Conservation (phyloP, 768 basidiomycete species). For the Tephrocybe sp. region DNA sequence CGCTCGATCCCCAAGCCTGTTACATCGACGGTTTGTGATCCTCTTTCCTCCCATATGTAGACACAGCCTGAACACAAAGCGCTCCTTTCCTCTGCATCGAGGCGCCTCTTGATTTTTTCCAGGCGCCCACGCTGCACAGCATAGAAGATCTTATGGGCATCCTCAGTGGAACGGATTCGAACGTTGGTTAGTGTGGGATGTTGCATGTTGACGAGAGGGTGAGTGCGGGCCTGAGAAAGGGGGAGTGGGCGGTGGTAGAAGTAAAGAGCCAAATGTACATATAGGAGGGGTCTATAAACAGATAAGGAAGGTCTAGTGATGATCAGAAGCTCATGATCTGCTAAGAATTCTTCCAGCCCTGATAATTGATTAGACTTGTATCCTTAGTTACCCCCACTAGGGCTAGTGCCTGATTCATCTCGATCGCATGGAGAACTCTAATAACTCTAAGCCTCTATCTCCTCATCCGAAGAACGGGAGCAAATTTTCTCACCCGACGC, state of each 20-base stretch:
- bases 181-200: conserved; percentile 70
- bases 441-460: conserved; percentile 56
- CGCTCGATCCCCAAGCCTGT: conserved; percentile 84
- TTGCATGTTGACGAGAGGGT: conserved; percentile 38
- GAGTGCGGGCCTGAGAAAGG: not conserved
- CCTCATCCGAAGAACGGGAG: no score
- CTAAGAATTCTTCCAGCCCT: conserved; percentile 7
- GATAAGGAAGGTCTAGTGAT: not conserved
- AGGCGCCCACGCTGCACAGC: conserved; percentile 64
- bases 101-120: conserved; percentile 72
- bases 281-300: conserved; percentile 9
- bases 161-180: conserved; percentile 74
- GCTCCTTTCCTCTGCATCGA: conserved; percentile 75
- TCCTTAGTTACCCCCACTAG: conserved; percentile 8
- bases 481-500: no score
- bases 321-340: conserved; percentile 11
- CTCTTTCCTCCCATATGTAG: conserved; percentile 77
- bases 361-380: conserved; percentile 22
- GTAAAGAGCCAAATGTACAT: conserved; percentile 4
- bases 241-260: not conserved
- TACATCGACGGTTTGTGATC: conserved; percentile 64
- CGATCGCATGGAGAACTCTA: conserved; percentile 39
- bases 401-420: conserved; percentile 28
- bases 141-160: conserved; percentile 81
- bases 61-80: conserved; percentile 56